Conservation (phyloP, 2,329 filamentous ascomycete species). For the Onygenales sp. region DNA sequence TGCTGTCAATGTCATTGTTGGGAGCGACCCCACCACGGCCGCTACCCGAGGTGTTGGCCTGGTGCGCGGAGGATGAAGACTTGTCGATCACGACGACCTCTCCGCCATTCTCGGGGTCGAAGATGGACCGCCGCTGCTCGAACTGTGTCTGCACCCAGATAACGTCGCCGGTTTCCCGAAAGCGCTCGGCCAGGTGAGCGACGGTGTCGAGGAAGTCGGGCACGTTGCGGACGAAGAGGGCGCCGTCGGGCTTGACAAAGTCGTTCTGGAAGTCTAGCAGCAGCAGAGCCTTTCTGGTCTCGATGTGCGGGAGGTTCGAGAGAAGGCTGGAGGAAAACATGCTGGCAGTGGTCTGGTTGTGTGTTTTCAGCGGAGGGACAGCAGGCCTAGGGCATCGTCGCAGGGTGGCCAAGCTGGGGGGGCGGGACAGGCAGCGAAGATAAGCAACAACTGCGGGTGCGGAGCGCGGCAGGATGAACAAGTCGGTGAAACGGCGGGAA, state of each 20-base stretch:
- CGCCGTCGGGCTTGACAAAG: slow-evolving; percentile 61
- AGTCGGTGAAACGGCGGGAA: too few species aligned
- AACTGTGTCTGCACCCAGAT: slow-evolving; percentile 80
- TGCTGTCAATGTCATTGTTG: neutral
- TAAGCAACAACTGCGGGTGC: too few species aligned
- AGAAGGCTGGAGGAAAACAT: slow-evolving; percentile 9
- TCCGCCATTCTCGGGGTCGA: slow-evolving; percentile 41
- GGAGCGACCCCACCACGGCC: neutral
- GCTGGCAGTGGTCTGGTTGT: neutral
- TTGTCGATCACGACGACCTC: slow-evolving; percentile 34
- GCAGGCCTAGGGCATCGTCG: too few species aligned
- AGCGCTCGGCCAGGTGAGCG: slow-evolving; percentile 56
- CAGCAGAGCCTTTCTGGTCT: slow-evolving; percentile 61
- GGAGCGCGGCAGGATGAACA: too few species aligned
- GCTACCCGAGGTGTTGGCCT: slow-evolving; percentile 10
- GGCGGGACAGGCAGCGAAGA: too few species aligned
- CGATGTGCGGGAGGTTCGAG: slow-evolving; percentile 24
- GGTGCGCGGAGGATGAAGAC: slow-evolving; percentile 12
- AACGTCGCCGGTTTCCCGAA: slow-evolving; percentile 63
- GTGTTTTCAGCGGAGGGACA: neutral
- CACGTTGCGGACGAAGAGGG: slow-evolving; percentile 56
- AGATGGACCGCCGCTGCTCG: slow-evolving; percentile 49
- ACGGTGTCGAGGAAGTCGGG: slow-evolving; percentile 59
- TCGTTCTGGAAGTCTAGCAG: slow-evolving; percentile 86
- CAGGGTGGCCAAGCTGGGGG: too few species aligned